Evolutionary conservation across 768 basidiomycete genomes (phyloP), one percentile per base, ranked within the genome.

Genomic region (Pilatotrama ljubarskyi): DNA sequence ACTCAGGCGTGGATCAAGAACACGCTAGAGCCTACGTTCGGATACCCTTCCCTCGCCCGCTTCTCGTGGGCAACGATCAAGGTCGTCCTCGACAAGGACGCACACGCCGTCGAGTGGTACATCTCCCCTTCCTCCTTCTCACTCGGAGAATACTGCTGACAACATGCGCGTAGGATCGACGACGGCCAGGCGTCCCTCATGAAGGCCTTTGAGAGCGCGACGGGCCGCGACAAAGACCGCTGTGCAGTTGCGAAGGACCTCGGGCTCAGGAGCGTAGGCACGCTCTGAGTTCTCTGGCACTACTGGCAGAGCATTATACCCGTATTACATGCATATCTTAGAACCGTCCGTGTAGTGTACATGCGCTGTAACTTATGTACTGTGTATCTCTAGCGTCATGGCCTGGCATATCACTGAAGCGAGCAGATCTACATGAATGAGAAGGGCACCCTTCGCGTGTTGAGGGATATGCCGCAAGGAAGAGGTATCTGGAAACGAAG

Each of bases 11-110:
- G 93, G 92, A 77, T 99, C 13, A 83, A 82, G 64, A 71, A 77
- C 0, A 81, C 88, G 0, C 68, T 98, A 13, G 88, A 98, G 55
- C 89, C 88, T 1, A 88, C 93, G 2, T 99, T 99, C 70, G 97
- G 97, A 5, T 96, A 85, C 68, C 96, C 96, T 0, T 88, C 85
- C 17, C 74, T 98, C 38, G 95, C 86, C 3, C 85, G 97, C 17
- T 98, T 98, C 75, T 94, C 91, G 1, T 99, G 97, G 97, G 86
- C 91, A 3, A 97, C 97, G 0, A 86, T 95, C 61, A 95, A 94
- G 69, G 82, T 91, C 1, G 72, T 86, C 2, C 75, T 99, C 15
- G 93, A 96, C 50, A 91, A 91, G 69, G 77, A 84, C 38, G 96
- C 83, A 0, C 88, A 93, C 70, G 67, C 78, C 1, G 86, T 91